phyloP scores from a whole-genome alignment of 768 basidiomycete species.

The Boletellus emodensis region DNA sequence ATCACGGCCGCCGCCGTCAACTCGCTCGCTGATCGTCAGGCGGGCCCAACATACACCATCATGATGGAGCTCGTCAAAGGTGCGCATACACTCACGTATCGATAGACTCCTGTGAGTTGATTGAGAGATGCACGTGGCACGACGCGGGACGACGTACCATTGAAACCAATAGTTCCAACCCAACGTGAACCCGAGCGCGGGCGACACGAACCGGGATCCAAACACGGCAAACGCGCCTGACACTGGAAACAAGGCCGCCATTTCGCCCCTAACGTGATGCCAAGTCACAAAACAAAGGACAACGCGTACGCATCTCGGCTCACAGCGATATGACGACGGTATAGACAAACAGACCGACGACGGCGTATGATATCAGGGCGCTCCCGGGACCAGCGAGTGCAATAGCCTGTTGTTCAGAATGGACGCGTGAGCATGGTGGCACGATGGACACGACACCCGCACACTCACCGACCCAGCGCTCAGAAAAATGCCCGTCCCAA shows the following conservation, averaged over 20 bases:
- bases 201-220: slow-evolving; percentile 55
- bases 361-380: slow-evolving; percentile 55
- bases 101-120: slow-evolving; percentile 32
- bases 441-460: too few species aligned
- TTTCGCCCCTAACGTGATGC: slow-evolving; percentile 45
- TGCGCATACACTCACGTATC: slow-evolving; percentile 31
- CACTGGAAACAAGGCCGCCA: slow-evolving; percentile 61
- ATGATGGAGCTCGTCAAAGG: not conserved
- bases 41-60: not conserved
- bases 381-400: slow-evolving; percentile 58
- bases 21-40: slow-evolving; percentile 43
- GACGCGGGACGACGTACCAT: slow-evolving; percentile 25
- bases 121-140: not conserved
- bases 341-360: slow-evolving; percentile 58
- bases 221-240: slow-evolving; percentile 59
- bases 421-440: too few species aligned
- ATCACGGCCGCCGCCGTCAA: slow-evolving; percentile 56
- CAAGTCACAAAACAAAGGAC: too few species aligned
- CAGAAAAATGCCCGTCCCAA: slow-evolving; percentile 59
- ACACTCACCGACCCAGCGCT: slow-evolving; percentile 50
- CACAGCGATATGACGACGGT: slow-evolving; percentile 58
- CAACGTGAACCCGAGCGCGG: slow-evolving; percentile 55
- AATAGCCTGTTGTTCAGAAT: slow-evolving; percentile 37
- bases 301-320: slow-evolving; percentile 9
- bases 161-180: slow-evolving; percentile 62